Base-by-base conservation (phyloP, 1,284 basidiomycete genomes). In the Cerrena zonata region DNA sequence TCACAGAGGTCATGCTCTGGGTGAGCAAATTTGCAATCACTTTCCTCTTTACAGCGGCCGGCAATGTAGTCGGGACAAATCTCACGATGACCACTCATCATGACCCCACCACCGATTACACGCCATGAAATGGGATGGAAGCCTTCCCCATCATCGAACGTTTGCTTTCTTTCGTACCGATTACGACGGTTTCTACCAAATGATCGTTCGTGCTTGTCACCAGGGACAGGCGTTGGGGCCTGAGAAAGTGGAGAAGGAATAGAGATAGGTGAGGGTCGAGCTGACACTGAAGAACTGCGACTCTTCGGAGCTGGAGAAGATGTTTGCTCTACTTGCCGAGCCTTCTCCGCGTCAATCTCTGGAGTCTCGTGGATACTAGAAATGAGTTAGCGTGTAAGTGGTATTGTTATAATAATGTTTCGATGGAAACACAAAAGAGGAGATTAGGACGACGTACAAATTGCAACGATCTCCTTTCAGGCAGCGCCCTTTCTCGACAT, bases 391-490 rank as follows among this genome's bases (percentile, higher is more conserved):
- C n/a, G n/a, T n/a, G n/a, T n/a, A n/a, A n/a, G n/a, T n/a, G n/a
- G n/a, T n/a, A n/a, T n/a, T n/a, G n/a, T n/a, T n/a, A n/a, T n/a
- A n/a, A n/a, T 51, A 22, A 37, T 11, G 53, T 37, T 21, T n/a
- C 45, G 30, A 5, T 15, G 36, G 10, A 10, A 47, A n/a, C 13
- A 22, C 18, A 23, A 10, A 27, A 27, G 25, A 34, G n/a, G 18
- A 12, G 27, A 40, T 18, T 10, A 26, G 30, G 5, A 34, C 22
- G 24, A 64, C 84, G 65, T 51, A 88, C 86, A 86, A 89, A 34
- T 80, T 86, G 60, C 86, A 89, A 19, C 68, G 69, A 50, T 74
- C 72, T 12, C 83, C 84, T 58, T 77, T 82, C 2, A 79, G 72
- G 59, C 84, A 87, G 18, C 64, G 66, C 4, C 73, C 73, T 25